phyloP scores from a whole-genome alignment of 2,329 filamentous ascomycete species.

The Hymenoscyphus scutula region DNA sequence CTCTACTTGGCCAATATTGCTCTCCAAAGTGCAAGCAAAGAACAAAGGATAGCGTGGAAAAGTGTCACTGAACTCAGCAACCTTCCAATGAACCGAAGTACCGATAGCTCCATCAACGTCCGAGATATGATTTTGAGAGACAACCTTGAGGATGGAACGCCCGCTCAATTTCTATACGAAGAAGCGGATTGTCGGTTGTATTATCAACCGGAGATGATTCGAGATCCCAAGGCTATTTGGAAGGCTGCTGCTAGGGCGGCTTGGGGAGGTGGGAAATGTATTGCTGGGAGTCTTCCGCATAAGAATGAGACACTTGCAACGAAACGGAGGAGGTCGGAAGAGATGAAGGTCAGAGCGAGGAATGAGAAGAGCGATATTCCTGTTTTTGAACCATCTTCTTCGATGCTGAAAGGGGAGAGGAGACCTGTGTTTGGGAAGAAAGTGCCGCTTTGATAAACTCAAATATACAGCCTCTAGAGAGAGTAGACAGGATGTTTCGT shows the following conservation, averaged over 20 bases:
- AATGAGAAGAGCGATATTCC: constrained; percentile 10
- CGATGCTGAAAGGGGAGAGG: constrained; percentile 5
- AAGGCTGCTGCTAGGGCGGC: constrained; percentile 39
- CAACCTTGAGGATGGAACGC: constrained; percentile 39
- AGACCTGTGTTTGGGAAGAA: constrained; percentile 16
- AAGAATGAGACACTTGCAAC: constrained; percentile 15
- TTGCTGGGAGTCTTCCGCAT: constrained; percentile 24
- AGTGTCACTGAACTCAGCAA: constrained; percentile 13
- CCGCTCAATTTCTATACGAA: constrained; percentile 60
- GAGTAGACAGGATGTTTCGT: no score
- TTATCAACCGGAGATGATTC: constrained; percentile 53
- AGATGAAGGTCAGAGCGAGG: constrained; percentile 17
- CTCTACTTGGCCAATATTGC: constrained; percentile 17
- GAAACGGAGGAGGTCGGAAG: constrained; percentile 19
- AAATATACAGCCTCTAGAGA: no score
- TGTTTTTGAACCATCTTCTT: not conserved
- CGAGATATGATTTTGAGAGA: constrained; percentile 38
- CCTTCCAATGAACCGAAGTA: constrained; percentile 24
- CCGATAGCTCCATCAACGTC: constrained; percentile 42
- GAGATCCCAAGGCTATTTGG: constrained; percentile 52
- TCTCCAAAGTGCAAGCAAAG: constrained; percentile 16
- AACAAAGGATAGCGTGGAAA: constrained; percentile 19
- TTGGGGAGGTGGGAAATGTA: constrained; percentile 41
- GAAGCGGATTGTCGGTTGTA: constrained; percentile 60
- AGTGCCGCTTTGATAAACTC: constrained; percentile 15